phyloP scores from a whole-genome alignment of 2,329 filamentous ascomycete species.

The Colletotrichum sp. region DNA sequence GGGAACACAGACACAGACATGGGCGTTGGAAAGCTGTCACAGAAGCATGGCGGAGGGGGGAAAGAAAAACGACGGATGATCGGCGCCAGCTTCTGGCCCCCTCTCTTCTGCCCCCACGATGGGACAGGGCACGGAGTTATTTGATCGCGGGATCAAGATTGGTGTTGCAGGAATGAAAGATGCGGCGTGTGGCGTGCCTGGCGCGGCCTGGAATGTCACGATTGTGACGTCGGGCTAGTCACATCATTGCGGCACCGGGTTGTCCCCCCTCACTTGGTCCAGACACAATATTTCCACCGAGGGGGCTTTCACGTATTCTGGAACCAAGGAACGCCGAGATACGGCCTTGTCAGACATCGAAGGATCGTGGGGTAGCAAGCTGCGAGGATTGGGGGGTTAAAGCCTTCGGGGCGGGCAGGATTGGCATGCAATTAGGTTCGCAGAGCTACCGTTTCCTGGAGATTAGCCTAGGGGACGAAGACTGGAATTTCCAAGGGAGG shows the following conservation, averaged over 20 bases:
- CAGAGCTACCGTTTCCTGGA: slow-evolving; percentile 14
- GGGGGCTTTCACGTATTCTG: not conserved
- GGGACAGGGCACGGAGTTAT: not conserved
- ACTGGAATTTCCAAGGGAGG: slow-evolving; percentile 17
- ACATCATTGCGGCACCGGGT: not conserved
- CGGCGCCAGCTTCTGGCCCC: not conserved
- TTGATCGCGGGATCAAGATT: not conserved
- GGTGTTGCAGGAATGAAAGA: not conserved
- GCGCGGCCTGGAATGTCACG: not conserved
- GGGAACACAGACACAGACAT: not conserved
- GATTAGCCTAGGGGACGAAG: slow-evolving; percentile 1
- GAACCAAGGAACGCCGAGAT: not conserved
- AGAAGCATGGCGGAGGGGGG: not conserved
- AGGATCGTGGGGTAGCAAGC: not conserved
- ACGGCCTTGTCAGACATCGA: not conserved
- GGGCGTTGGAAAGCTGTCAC: not conserved
- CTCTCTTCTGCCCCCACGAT: not conserved
- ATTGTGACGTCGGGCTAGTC: not conserved
- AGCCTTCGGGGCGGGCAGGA: not conserved
- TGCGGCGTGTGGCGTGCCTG: not conserved
- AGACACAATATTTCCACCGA: not conserved
- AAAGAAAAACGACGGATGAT: not conserved
- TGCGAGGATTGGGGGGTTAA: not conserved
- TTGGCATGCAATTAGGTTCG: slow-evolving; percentile 2
- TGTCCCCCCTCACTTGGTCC: not conserved